Conservation (phyloP, 1,284 basidiomycete species). For the Stereum hirsutum region DNA sequence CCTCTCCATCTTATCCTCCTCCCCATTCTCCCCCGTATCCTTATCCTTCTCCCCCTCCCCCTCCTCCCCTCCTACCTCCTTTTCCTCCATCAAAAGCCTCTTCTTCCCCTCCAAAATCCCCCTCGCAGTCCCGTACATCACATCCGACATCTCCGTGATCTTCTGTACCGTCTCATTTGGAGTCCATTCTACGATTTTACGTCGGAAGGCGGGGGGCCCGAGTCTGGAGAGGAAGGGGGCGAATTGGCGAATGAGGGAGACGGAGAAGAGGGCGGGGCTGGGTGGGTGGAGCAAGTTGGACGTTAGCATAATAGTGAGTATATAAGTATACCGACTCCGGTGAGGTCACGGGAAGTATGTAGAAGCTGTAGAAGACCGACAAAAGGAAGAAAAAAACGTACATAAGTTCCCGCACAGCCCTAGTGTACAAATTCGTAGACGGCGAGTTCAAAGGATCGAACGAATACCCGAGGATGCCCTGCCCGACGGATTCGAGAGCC, state of each 20-base stretch:
- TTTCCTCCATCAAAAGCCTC: too few relatives aligned
- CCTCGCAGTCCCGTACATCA: background rate
- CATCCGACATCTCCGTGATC: constrained; percentile 1
- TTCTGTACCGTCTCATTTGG: background rate
- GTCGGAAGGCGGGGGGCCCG: constrained; percentile 1
- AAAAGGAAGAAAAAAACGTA: too few relatives aligned
- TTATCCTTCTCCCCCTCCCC: too few relatives aligned
- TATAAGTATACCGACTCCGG: too few relatives aligned
- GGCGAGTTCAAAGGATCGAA: constrained; percentile 1
- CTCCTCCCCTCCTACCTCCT: too few relatives aligned
- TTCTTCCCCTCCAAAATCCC: background rate
- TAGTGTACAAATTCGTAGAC: background rate
- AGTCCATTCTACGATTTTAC: background rate
- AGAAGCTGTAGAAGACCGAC: too few relatives aligned
- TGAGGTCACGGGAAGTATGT: background rate
- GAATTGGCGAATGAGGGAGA: constrained; percentile 2
- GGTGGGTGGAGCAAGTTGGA: background rate
- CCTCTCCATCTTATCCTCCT: too few relatives aligned
- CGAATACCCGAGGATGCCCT: constrained; percentile 1
- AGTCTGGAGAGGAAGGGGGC: background rate
- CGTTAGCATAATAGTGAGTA: background rate
- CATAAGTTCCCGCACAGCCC: constrained; percentile 2
- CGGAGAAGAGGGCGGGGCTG: background rate
- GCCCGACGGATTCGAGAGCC: constrained; percentile 2
- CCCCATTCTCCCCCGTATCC: too few relatives aligned